Conservation (phyloP, 306 rosid genomes). For the Cyclanthera cordifolia region DNA sequence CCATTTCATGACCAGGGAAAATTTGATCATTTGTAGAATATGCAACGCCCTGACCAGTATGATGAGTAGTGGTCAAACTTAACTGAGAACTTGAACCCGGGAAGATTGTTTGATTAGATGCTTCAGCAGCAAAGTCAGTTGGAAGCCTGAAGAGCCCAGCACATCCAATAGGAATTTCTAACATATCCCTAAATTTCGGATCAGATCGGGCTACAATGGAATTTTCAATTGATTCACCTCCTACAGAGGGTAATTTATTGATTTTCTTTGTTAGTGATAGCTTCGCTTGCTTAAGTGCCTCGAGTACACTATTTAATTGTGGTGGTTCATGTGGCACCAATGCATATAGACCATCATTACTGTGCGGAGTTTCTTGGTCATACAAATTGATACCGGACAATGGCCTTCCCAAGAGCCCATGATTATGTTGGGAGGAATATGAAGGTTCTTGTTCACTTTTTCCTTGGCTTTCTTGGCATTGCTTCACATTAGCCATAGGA, state of each 20-base stretch:
- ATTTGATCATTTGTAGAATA: slow-evolving; percentile 26
- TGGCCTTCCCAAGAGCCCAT: slow-evolving; percentile 19
- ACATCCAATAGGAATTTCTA: slow-evolving; percentile 46
- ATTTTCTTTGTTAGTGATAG: slow-evolving; percentile 49
- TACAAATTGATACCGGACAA: slow-evolving; percentile 18
- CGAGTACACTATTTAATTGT: slow-evolving; percentile 46
- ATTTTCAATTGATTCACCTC: slow-evolving; percentile 24
- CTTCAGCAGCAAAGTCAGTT: slow-evolving; percentile 45
- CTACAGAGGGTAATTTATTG: slow-evolving; percentile 24
- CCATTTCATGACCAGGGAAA: slow-evolving; percentile 19
- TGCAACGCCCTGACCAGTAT: slow-evolving; percentile 18
- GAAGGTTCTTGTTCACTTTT: slow-evolving; percentile 24
- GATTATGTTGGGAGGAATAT: slow-evolving; percentile 21
- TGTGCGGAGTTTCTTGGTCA: slow-evolving; percentile 28
- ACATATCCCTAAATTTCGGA: slow-evolving; percentile 28
- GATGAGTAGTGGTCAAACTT: slow-evolving; percentile 20
- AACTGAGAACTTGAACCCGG: slow-evolving; percentile 27
- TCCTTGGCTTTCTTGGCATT: slow-evolving; percentile 17
- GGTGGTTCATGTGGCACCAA: slow-evolving; percentile 53
- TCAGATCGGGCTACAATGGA: slow-evolving; percentile 26
- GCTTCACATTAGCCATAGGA: slow-evolving; percentile 28
- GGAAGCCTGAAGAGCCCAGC: slow-evolving; percentile 81
- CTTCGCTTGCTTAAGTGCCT: slow-evolving; percentile 74
- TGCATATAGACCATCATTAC: slow-evolving; percentile 37
- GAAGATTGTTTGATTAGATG: slow-evolving; percentile 24